Evolutionary conservation across 768 basidiomycete species (phyloP), one percentile per base, ranked within the genome.

Genomic region (Cyclocybe cylindracea): DNA sequence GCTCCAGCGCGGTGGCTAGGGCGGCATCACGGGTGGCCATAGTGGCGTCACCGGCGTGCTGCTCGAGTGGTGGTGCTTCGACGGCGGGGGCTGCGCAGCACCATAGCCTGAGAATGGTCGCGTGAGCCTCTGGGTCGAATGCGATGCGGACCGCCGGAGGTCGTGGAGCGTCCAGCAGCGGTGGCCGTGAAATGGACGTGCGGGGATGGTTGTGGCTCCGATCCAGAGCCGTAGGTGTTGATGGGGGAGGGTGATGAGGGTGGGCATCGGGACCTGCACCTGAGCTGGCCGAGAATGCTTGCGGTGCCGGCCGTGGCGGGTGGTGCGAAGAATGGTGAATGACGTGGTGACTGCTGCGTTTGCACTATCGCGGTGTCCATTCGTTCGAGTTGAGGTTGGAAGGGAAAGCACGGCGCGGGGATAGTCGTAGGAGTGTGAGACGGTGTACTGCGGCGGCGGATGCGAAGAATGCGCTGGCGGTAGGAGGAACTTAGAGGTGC

Each of bases 281-380:
- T 24, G 24, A 24, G 24, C 24, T 24, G 24, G 3, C 24, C 24
- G 24, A 24, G 24, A 24, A 24, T 24, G 24, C 24, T 24, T 24
- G 24, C 24, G 24, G 5, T 24, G 24, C 24, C 24, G 24, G 24
- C 24, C 3, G 24, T 60, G 54, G 32, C 50, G n/a, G 53, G 32
- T 62, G 61, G 37, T 60, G 53, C 10, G 45, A 40, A 41, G 61
- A 61, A 35, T 62, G 61, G 44, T 61, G 57, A 36, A 64, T 53
- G n/a, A 64, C 57, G n/a, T 56, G 60, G 7, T 56, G 6, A 61
- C 54, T 60, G 62, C 40, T 55, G 51, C 18, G 56, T 11, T 14
- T 10, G 18, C 31, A 7, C 36, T 9, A 48, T 33, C 19, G 44
- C 11, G 42, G 49, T 41, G 32, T 51, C 13, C 29, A 24, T 3